A percentile compares a stretch with the other conserved stretches of the same genome.
phyloP scores from a whole-genome alignment of 208 protist genomes.

The Vickermania spadyakhi region DNA sequence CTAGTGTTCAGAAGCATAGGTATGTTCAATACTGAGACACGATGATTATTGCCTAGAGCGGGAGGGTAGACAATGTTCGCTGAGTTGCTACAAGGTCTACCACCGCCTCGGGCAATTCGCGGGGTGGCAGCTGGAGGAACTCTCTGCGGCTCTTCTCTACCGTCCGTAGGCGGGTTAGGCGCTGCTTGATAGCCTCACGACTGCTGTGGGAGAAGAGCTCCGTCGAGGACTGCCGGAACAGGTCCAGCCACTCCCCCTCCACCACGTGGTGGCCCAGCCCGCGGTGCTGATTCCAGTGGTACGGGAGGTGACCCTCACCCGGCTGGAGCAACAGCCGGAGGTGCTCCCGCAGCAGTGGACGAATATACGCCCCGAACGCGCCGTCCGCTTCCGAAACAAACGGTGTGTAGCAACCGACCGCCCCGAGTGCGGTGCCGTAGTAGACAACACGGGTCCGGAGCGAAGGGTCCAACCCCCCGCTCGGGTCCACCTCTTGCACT shows the following conservation, averaged over 20 bases:
- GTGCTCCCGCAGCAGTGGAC: slow-evolving; percentile 41
- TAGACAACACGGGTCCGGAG: slow-evolving; percentile 34
- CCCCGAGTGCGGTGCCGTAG: slow-evolving; percentile 62
- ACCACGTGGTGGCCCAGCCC: slow-evolving; percentile 35
- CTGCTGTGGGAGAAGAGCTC: slow-evolving; percentile 36
- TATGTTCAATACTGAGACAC: too few relatives aligned
- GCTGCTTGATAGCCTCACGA: slow-evolving; percentile 28
- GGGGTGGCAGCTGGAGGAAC: slow-evolving; percentile 47
- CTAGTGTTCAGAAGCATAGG: too few relatives aligned
- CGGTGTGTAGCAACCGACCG: slow-evolving; percentile 56
- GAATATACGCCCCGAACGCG: slow-evolving; percentile 50
- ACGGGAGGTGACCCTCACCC: slow-evolving; percentile 3
- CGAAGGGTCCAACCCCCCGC: slow-evolving; percentile 25
- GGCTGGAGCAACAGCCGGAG: slow-evolving; percentile 19
- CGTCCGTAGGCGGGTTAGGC: slow-evolving; percentile 23
- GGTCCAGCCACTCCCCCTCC: slow-evolving; percentile 44
- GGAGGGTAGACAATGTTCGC: slow-evolving; percentile 52
- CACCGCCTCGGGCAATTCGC: slow-evolving; percentile 37
- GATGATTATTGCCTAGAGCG: too few relatives aligned
- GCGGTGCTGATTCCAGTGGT: background rate
- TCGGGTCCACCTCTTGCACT: slow-evolving; percentile 34
- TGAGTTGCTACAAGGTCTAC: slow-evolving; percentile 59
- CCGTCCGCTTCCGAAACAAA: slow-evolving; percentile 66
- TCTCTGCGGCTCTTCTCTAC: slow-evolving; percentile 47
- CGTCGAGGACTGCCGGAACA: slow-evolving; percentile 19